Evolutionary conservation across 176 grass and related monocot species (phyloP).

Genomic region (Tillandsia fasciculata): DNA sequence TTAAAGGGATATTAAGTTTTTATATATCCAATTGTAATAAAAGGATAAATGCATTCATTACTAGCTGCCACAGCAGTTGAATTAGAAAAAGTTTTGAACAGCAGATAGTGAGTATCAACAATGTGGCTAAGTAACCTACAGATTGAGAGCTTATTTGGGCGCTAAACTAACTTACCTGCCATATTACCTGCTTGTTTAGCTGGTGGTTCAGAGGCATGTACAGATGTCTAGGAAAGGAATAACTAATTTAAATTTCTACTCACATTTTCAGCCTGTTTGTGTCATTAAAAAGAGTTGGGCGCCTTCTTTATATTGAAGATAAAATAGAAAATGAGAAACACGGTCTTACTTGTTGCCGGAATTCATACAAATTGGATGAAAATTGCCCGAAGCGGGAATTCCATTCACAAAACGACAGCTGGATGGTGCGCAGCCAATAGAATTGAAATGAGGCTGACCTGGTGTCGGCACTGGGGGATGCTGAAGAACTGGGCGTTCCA

Average conservation of each 20-base stretch:
- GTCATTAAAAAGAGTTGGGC: too few species aligned
- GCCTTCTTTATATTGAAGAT: too few species aligned
- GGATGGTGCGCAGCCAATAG: slow-evolving; percentile 50
- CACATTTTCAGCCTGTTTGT: too few species aligned
- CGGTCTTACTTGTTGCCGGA: slow-evolving; percentile 77
- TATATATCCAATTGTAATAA: not conserved
- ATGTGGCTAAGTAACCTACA: too few species aligned
- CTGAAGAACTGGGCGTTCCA: slow-evolving; percentile 89
- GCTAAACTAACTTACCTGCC: too few species aligned
- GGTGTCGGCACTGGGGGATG: slow-evolving; percentile 62
- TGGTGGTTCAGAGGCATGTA: too few species aligned
- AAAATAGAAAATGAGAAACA: slow-evolving; percentile 14
- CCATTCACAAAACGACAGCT: slow-evolving; percentile 79
- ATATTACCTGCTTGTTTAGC: too few species aligned
- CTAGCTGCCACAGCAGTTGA: slow-evolving; percentile 11
- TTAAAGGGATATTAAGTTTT: slow-evolving; percentile 10
- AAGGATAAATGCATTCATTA: not conserved
- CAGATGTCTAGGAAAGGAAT: too few species aligned
- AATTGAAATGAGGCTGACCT: slow-evolving; percentile 61
- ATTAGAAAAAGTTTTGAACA: slow-evolving; percentile 6
- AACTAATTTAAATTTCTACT: too few species aligned
- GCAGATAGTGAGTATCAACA: too few species aligned
- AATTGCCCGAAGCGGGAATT: slow-evolving; percentile 71
- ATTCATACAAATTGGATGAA: slow-evolving; percentile 82
- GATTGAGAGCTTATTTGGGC: too few species aligned